Conservation (phyloP, 495 filamentous ascomycete species). For the Bombardia bombarda region DNA sequence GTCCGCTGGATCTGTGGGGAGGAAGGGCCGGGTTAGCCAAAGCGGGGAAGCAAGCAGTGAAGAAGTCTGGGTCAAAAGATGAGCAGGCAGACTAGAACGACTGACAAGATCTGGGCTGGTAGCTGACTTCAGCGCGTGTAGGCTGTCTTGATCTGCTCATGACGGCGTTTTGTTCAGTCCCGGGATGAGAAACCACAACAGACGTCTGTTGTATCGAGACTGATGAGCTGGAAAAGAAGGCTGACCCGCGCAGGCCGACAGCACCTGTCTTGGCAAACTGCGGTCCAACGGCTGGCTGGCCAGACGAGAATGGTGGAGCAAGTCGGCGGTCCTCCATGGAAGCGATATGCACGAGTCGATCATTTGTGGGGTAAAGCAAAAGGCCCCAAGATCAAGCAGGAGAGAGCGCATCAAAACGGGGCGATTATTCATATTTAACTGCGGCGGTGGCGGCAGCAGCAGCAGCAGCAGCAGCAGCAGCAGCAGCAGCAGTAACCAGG, state of each 20-base stretch:
- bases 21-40: too few species aligned
- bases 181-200: neutral
- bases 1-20: slow-evolving; percentile 36
- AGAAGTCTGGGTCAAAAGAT: slow-evolving; percentile 2
- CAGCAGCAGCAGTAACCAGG: neutral
- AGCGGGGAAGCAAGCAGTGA: slow-evolving; percentile 2
- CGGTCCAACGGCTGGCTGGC: slow-evolving; percentile 5
- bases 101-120: slow-evolving; percentile 14
- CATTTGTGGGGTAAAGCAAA: slow-evolving; percentile 8
- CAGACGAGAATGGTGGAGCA: slow-evolving; percentile 7
- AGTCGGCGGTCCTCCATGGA: neutral
- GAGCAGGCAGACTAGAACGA: slow-evolving; percentile 10
- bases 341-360: neutral
- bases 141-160: slow-evolving; percentile 16
- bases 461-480: neutral
- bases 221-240: slow-evolving; percentile 3
- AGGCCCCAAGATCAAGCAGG: neutral
- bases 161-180: slow-evolving; percentile 4
- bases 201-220: neutral
- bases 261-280: slow-evolving; percentile 13
- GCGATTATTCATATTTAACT: too few species aligned
- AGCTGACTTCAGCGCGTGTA: slow-evolving; percentile 14
- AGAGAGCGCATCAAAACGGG: too few species aligned
- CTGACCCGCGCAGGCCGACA: slow-evolving; percentile 4
- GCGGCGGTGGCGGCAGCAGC: too few species aligned